Evolutionary conservation across 805 yeast species (phyloP), one percentile per base, ranked within the genome.

Genomic region (Saturnispora hagleri): DNA sequence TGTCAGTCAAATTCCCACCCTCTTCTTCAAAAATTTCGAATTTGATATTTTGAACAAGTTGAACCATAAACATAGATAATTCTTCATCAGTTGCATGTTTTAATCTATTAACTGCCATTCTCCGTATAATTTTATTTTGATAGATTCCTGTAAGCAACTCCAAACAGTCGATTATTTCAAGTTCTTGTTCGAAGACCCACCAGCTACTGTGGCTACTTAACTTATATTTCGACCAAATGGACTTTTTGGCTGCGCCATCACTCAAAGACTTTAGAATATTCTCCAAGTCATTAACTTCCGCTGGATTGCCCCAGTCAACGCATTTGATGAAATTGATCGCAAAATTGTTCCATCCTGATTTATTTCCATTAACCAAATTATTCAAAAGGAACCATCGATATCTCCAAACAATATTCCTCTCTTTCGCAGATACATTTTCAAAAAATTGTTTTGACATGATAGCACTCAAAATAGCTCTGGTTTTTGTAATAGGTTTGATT

Each of bases 341-440:
- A 40, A 68, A 67, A 46, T 69, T 69, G 43, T 68, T 71, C 48
- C 68, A 66, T 28, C 69, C 69, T 5, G 65, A 55, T 17, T 60
- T 61, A 52, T 66, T 69, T 18, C 64, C 63, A 27, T 64, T 47
- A 7, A 69, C 61, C 33, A 68, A 57, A 58, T 81, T 81, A 50
- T 82, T 76, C n/a, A 86, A 71, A 18, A 86, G 68, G 65, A 82
- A 90, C 68, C 86, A 93, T 50, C 98, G 70, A 67, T 85, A 91
- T 65, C 86, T 87, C 97, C 98, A 91, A 9, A 91, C 75, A 61
- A 89, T 68, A 57, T 89, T 88, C 69, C 86, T 88, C 58, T 91
- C 97, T 62, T 84, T 82, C 48, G 86, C 90, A 5, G 84, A 77
- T 46, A 93, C 71, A 58, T 82, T 86, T 50, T 86, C 86, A 43